These are phyloP conservation scores for Oryza officinalis DNA, from an alignment of 176 grass and related monocot genomes.

Conservation along the genomic window DNA sequence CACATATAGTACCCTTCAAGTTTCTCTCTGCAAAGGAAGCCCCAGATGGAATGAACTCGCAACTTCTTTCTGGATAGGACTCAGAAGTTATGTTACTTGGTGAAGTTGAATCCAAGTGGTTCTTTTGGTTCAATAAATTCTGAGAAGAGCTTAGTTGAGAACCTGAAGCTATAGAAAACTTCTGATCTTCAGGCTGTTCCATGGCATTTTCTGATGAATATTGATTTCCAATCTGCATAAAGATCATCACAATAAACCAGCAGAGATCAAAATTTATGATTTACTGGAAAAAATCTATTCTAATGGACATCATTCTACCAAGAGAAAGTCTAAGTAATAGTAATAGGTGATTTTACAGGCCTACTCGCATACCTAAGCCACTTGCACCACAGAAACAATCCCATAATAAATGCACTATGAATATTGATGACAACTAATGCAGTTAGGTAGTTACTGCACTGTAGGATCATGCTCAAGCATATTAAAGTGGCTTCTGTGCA, in stretches of 20 bases:
- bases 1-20: constrained; percentile 45
- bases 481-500: constrained; percentile 19
- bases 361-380: neutral
- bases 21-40: constrained; percentile 48
- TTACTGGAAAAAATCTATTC: neutral
- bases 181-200: constrained; percentile 51
- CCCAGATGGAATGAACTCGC: constrained; percentile 44
- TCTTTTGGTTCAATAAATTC: constrained; percentile 48
- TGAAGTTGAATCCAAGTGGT: constrained; percentile 56
- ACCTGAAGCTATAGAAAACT: constrained; percentile 43
- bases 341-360: neutral
- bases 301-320: constrained; percentile 13
- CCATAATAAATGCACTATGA: constrained; percentile 8
- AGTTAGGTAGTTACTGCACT: neutral
- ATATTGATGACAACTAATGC: constrained; percentile 10
- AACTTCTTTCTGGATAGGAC: constrained; percentile 50
- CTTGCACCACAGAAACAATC: constrained; percentile 1
- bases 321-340: neutral
- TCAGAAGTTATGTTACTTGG: constrained; percentile 72
- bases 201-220: constrained; percentile 49
- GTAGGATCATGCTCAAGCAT: constrained; percentile 2
- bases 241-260: constrained; percentile 23
- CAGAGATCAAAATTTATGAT: constrained; percentile 1
- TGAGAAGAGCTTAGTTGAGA: constrained; percentile 45
- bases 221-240: constrained; percentile 58